A percentile compares a stretch with the other conserved stretches of the same genome.
Evolutionary conservation across 2,329 filamentous ascomycete genomes (phyloP).

Genomic region (Colletotrichum sp.): DNA sequence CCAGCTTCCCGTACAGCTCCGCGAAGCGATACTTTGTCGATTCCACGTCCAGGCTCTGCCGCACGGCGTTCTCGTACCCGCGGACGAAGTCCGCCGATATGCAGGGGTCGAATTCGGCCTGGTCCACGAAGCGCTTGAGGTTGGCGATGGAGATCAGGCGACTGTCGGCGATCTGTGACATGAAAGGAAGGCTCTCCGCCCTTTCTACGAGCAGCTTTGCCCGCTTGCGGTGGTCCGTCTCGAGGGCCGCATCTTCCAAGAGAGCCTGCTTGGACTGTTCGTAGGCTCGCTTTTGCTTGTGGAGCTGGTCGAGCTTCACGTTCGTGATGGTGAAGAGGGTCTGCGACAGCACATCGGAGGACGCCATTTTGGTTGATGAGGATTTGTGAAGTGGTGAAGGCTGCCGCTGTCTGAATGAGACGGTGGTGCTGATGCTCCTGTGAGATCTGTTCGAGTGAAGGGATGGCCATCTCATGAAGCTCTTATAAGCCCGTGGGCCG

Average conservation of each 20-base stretch:
- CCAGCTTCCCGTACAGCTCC: constrained; percentile 58
- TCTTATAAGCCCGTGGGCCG: background rate
- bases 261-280: constrained; percentile 49
- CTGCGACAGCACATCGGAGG: constrained; percentile 48
- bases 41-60: constrained; percentile 51
- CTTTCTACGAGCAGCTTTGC: constrained; percentile 38
- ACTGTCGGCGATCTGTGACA: constrained; percentile 31
- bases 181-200: constrained; percentile 37
- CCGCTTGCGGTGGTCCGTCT: constrained; percentile 31
- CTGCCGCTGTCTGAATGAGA: background rate
- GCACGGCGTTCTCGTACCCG: constrained; percentile 52
- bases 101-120: constrained; percentile 58
- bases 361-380: constrained; percentile 32
- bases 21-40: constrained; percentile 61
- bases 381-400: background rate
- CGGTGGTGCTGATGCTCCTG: background rate
- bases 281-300: constrained; percentile 55
- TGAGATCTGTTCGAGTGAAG: background rate
- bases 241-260: constrained; percentile 31
- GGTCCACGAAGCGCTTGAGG: constrained; percentile 56
- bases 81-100: constrained; percentile 50
- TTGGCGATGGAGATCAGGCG: constrained; percentile 40
- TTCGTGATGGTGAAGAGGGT: constrained; percentile 60
- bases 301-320: constrained; percentile 62
- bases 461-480: background rate